Conservation (phyloP, 768 basidiomycete species). For the Chiua virens region DNA sequence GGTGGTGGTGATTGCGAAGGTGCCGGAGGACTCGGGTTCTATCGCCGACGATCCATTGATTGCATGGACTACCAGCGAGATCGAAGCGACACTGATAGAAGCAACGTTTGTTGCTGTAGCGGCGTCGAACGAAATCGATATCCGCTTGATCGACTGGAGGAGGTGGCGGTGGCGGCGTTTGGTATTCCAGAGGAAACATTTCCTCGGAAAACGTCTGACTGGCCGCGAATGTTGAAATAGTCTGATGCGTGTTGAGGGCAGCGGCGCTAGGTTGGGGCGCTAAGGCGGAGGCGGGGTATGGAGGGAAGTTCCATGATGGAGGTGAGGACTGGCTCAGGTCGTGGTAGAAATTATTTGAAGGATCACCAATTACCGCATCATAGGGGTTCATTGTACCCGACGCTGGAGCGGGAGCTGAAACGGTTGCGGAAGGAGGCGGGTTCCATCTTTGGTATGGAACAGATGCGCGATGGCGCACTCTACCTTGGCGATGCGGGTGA, state of each 20-base stretch:
- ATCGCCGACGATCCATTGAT: constrained; percentile 27
- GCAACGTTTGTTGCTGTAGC: constrained; percentile 16
- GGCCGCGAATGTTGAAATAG: neutral
- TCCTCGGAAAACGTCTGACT: neutral
- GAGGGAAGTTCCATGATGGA: neutral
- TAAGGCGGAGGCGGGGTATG: neutral
- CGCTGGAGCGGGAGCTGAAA: neutral
- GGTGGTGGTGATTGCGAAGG: constrained; percentile 26
- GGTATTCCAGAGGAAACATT: neutral
- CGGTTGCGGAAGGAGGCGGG: neutral
- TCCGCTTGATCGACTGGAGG: constrained; percentile 16
- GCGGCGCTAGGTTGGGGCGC: constrained; percentile 1
- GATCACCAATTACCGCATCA: neutral
- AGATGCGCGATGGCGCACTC: constrained; percentile 12
- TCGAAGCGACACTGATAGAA: constrained; percentile 29
- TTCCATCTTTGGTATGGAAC: constrained; percentile 4
- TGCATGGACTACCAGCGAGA: constrained; percentile 23
- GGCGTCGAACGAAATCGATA: constrained; percentile 21
- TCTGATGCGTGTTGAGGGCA: neutral
- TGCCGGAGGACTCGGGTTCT: constrained; percentile 25
- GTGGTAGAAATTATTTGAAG: neutral
- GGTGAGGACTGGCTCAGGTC: neutral
- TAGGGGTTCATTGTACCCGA: neutral
- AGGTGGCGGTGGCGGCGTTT: neutral
- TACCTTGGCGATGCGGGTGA: constrained; percentile 18